These are phyloP conservation scores for Irpex rosettiformis DNA, from an alignment of 1,284 basidiomycete species.

Conservation along the genomic window DNA sequence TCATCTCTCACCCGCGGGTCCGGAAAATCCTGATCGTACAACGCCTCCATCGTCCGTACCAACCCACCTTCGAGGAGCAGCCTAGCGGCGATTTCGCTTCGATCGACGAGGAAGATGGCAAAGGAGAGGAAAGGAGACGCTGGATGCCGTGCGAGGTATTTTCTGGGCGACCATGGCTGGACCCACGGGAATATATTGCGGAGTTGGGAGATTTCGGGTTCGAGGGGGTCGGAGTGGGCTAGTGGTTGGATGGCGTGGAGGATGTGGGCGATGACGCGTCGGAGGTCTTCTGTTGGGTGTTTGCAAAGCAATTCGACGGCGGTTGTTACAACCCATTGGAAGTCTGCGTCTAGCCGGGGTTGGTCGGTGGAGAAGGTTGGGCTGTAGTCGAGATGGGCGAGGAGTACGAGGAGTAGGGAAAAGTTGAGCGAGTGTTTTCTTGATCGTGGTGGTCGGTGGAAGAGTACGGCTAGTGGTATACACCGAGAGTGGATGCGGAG, in stretches of 20 bases:
- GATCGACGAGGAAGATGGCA: constrained; percentile 1
- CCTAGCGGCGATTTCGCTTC: neutral
- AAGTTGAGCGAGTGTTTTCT: neutral
- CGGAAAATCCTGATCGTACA: constrained; percentile 5
- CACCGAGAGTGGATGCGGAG: neutral
- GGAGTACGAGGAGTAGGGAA: neutral
- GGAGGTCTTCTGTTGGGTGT: neutral
- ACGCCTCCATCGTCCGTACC: neutral
- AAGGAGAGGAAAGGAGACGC: constrained; percentile 6
- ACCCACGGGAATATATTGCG: neutral
- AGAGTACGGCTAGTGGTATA: constrained; percentile 3
- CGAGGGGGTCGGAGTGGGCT: neutral
- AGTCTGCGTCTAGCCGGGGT: neutral
- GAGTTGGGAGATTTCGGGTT: neutral
- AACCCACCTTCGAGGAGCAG: constrained; percentile 3
- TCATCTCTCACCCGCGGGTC: neutral
- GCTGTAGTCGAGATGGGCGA: constrained; percentile 1
- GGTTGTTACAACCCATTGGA: neutral
- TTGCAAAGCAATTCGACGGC: neutral
- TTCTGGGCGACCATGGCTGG: too few species aligned
- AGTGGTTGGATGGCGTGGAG: neutral
- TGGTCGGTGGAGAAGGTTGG: neutral
- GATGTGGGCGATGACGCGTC: neutral
- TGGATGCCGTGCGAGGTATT: neutral
- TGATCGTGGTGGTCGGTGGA: neutral